Evolutionary conservation across 768 basidiomycete species (phyloP).

Genomic region (Leccinum arenicola): DNA sequence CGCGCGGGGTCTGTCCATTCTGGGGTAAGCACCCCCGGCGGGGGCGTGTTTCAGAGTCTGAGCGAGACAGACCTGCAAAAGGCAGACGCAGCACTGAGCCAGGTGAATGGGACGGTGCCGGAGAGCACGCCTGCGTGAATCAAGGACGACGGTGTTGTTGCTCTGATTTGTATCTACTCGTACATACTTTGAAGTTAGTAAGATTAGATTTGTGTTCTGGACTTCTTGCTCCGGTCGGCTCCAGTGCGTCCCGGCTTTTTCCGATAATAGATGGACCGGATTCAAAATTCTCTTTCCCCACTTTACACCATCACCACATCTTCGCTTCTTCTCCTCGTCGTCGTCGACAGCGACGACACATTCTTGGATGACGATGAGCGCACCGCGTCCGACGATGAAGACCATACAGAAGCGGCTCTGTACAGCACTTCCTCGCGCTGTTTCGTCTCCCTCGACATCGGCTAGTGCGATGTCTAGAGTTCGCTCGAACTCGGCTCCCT

Average conservation of each 20-base stretch:
- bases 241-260: slow-evolving; percentile 15
- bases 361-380: slow-evolving; percentile 27
- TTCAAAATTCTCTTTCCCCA: not conserved
- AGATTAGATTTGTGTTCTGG: not conserved
- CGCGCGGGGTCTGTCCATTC: slow-evolving; percentile 74
- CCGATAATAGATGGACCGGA: slow-evolving; percentile 10
- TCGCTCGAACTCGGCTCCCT: slow-evolving; percentile 42
- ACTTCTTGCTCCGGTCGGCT: not conserved
- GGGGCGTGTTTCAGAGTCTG: slow-evolving; percentile 72
- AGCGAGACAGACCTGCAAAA: slow-evolving; percentile 84
- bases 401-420: slow-evolving; percentile 52
- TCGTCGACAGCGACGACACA: slow-evolving; percentile 14
- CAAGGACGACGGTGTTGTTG: not conserved
- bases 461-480: slow-evolving; percentile 35
- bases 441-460: slow-evolving; percentile 27
- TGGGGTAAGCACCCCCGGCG: slow-evolving; percentile 82
- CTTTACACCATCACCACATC: not conserved
- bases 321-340: slow-evolving; percentile 4
- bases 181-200: not conserved
- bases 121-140: not conserved
- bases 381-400: slow-evolving; percentile 43
- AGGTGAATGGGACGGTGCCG: slow-evolving; percentile 36
- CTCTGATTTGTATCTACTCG: slow-evolving; percentile 19
- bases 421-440: slow-evolving; percentile 39
- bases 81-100: slow-evolving; percentile 86